Conservation (phyloP, 345 rosid species). For the Triadica sebifera region DNA sequence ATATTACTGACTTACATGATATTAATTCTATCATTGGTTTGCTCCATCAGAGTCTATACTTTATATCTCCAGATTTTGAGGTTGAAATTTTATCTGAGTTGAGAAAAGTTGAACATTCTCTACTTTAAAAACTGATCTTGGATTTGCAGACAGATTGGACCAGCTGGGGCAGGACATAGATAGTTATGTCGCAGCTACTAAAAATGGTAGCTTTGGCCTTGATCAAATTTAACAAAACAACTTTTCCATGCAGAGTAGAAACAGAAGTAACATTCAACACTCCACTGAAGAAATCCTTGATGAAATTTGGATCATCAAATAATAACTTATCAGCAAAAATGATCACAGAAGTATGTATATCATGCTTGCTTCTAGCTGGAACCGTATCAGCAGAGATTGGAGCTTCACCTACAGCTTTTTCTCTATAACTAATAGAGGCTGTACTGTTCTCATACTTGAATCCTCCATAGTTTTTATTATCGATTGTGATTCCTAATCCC, state of each 20-base stretch:
- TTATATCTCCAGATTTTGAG: too few relatives aligned
- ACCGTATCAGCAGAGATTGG: conserved; percentile 24
- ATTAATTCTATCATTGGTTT: too few relatives aligned
- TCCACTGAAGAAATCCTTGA: conserved; percentile 13
- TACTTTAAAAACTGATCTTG: neutral
- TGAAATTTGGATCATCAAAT: conserved; percentile 2
- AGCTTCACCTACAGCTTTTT: conserved; percentile 23
- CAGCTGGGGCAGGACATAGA: neutral
- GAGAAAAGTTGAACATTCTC: neutral
- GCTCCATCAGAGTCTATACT: too few relatives aligned
- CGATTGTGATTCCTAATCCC: conserved; percentile 25
- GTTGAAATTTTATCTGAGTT: too few relatives aligned
- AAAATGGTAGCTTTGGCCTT: conserved; percentile 15
- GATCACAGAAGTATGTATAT: conserved; percentile 15
- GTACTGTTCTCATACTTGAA: conserved; percentile 28
- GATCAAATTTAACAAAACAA: conserved; percentile 22
- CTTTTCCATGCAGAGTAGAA: conserved; percentile 34
- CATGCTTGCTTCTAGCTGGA: conserved; percentile 32
- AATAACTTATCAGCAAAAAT: conserved; percentile 34
- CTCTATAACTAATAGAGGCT: conserved; percentile 28
- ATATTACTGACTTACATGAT: too few relatives aligned
- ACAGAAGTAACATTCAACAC: conserved; percentile 31
- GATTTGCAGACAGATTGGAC: conserved; percentile 9
- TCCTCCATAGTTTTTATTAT: conserved; percentile 42
- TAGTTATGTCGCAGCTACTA: conserved; percentile 6